Evolutionary conservation across 2,329 filamentous ascomycete species (phyloP).

Genomic region (Aspergillus nomiae): DNA sequence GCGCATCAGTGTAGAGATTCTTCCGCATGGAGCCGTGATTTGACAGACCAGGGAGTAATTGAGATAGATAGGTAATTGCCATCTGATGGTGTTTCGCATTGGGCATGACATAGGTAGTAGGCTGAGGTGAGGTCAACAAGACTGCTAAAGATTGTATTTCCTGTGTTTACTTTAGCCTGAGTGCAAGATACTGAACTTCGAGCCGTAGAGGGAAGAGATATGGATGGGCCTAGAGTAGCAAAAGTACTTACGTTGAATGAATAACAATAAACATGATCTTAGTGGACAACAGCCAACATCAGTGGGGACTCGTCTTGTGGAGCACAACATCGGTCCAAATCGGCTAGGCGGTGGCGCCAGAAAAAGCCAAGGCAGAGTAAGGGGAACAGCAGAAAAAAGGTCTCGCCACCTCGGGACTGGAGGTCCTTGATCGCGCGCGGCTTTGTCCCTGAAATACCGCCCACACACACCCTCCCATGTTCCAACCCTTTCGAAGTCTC

Average conservation of each 20-base stretch:
- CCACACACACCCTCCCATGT: slow-evolving; percentile 1
- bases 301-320: background rate
- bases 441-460: slow-evolving; percentile 24
- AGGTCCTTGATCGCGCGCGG: slow-evolving; percentile 20
- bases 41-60: no score
- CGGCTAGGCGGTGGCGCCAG: slow-evolving; percentile 38
- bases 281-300: slow-evolving; percentile 3
- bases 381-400: slow-evolving; percentile 21
- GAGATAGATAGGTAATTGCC: no score
- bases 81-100: background rate
- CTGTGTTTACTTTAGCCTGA: background rate
- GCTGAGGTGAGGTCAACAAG: background rate
- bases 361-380: slow-evolving; percentile 18
- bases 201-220: background rate
- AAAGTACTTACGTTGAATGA: background rate
- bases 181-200: background rate
- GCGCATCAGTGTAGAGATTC: no score
- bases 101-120: background rate
- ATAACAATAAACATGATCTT: background rate
- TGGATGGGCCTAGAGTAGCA: background rate
- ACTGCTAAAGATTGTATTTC: background rate
- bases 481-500: background rate
- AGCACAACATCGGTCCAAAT: slow-evolving; percentile 25
- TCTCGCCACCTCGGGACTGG: slow-evolving; percentile 41
- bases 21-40: no score